A percentile compares a stretch with the other conserved stretches of the same genome.
These are phyloP conservation scores for Leishmania aethiopica DNA, from an alignment of 208 protist genomes.

Conservation along the genomic window DNA sequence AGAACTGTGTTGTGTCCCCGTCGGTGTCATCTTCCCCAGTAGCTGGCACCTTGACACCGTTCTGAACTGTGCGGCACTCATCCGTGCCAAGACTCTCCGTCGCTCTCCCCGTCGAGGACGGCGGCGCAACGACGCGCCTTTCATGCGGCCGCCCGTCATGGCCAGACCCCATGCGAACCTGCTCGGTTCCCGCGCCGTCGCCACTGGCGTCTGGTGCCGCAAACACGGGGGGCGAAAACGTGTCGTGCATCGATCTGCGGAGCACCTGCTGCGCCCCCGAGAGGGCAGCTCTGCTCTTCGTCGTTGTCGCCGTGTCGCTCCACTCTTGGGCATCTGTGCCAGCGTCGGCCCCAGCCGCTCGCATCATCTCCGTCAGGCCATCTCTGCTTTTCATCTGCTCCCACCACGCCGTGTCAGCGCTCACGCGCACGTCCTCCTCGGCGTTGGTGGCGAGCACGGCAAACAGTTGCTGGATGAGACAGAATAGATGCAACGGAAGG, in stretches of 20 bases:
- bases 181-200: too few relatives aligned
- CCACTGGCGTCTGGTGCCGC: background rate
- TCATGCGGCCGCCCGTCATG: background rate
- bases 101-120: background rate
- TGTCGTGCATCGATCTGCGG: constrained; percentile 23
- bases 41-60: background rate
- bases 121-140: background rate
- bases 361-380: constrained; percentile 9
- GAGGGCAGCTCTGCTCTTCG: background rate
- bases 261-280: constrained; percentile 19
- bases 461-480: constrained; percentile 72
- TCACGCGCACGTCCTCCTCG: constrained; percentile 53
- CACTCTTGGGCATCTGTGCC: background rate
- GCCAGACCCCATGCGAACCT: background rate
- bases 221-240: constrained; percentile 6
- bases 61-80: background rate
- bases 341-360: background rate
- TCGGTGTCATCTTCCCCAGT: background rate
- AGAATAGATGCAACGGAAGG: constrained; percentile 74
- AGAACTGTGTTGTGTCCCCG: constrained; percentile 8
- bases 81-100: background rate
- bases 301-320: background rate
- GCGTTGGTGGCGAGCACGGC: constrained; percentile 67
- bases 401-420: constrained; percentile 35
- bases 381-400: constrained; percentile 19